A percentile compares a stretch with the other conserved stretches of the same genome.
Conservation (phyloP, 1,284 basidiomycete species). For the Pseudozyma sp. region DNA sequence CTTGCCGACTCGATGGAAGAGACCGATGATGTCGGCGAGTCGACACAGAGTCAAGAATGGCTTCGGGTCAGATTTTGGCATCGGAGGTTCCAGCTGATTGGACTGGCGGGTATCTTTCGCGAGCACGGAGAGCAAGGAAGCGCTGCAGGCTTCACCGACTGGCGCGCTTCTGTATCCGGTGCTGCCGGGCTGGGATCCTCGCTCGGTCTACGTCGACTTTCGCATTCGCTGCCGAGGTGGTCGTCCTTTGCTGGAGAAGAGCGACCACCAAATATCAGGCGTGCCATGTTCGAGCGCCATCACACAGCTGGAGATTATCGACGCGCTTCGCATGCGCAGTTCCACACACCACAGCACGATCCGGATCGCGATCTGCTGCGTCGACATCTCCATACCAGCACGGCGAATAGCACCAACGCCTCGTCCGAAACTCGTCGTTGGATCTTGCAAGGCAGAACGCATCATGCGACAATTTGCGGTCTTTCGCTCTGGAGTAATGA, state of each 20-base stretch:
- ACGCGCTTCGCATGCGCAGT: slow-evolving; percentile 11
- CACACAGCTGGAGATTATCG: slow-evolving; percentile 1
- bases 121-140: slow-evolving; percentile 12
- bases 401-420: slow-evolving; percentile 2
- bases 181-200: background rate
- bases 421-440: slow-evolving; percentile 30
- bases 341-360: slow-evolving; percentile 7
- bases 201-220: slow-evolving; percentile 1
- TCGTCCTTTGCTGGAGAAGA: slow-evolving; percentile 34
- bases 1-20: background rate
- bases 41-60: slow-evolving; percentile 13
- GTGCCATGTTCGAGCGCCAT: slow-evolving; percentile 6
- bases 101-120: slow-evolving; percentile 35
- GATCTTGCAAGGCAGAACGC: slow-evolving; percentile 34
- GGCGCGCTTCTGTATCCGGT: slow-evolving; percentile 22
- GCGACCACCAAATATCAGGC: slow-evolving; percentile 8
- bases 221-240: slow-evolving; percentile 20
- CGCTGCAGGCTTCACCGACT: slow-evolving; percentile 23
- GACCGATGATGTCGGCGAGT: background rate
- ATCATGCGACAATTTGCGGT: slow-evolving; percentile 27
- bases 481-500: slow-evolving; percentile 11
- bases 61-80: slow-evolving; percentile 32
- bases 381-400: slow-evolving; percentile 4
- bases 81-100: slow-evolving; percentile 30
- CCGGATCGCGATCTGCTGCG: slow-evolving; percentile 14